Conservation (phyloP, 2,329 filamentous ascomycete genomes). For the Lachnellula cervina region DNA sequence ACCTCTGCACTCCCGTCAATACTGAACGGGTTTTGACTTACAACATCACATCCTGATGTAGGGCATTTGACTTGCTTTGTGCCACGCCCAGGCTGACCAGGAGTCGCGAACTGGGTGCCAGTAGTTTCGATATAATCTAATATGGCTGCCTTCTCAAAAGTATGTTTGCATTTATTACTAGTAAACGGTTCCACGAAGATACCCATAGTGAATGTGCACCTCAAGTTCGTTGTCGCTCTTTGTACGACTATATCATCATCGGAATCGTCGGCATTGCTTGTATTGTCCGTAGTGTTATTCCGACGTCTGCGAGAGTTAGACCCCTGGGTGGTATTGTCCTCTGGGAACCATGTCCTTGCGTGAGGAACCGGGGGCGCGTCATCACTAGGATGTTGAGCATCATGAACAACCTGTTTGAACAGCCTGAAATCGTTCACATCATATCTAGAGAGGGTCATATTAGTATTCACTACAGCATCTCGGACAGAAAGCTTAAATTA, state of each 20-base stretch:
- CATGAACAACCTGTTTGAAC: conserved; percentile 59
- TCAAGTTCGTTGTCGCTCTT: conserved; percentile 58
- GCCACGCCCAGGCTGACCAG: background rate
- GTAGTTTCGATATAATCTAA: conserved; percentile 38
- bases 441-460: conserved; percentile 39
- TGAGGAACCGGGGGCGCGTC: conserved; percentile 49
- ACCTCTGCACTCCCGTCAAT: background rate
- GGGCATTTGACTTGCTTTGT: conserved; percentile 51
- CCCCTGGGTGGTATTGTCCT: conserved; percentile 12
- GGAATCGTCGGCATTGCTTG: conserved; percentile 29
- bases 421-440: conserved; percentile 54
- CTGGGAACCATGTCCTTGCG: conserved; percentile 56
- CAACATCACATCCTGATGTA: conserved; percentile 57
- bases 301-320: conserved; percentile 11
- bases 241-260: conserved; percentile 60
- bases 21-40: conserved; percentile 29
- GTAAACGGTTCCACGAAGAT: conserved; percentile 63
- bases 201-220: conserved; percentile 64
- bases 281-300: conserved; percentile 10
- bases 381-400: conserved; percentile 50
- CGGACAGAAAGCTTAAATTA: conserved; percentile 23
- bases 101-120: conserved; percentile 4
- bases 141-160: conserved; percentile 64
- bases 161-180: conserved; percentile 64
- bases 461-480: background rate